A percentile compares a stretch with the other conserved stretches of the same genome.
phyloP scores from a whole-genome alignment of 2,329 filamentous ascomycete species.

The Aspergillus fumigatus region DNA sequence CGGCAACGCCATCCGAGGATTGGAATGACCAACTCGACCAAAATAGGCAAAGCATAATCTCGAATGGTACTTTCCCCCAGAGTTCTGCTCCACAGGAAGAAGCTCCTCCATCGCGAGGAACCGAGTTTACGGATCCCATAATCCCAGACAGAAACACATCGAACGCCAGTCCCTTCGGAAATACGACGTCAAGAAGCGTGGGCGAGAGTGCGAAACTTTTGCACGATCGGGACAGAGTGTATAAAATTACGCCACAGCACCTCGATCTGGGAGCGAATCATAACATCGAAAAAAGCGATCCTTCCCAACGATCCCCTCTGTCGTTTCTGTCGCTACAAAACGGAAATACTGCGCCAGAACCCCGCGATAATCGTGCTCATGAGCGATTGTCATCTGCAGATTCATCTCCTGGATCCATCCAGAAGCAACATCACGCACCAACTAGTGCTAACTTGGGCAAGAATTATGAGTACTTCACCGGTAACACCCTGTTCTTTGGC shows the following conservation, averaged over 20 bases:
- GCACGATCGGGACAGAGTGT: conserved; percentile 48
- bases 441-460: conserved; percentile 51
- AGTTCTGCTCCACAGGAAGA: conserved; percentile 45
- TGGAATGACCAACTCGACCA: conserved; percentile 44
- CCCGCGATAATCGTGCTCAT: conserved; percentile 61
- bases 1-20: conserved; percentile 38
- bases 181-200: conserved; percentile 58
- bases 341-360: conserved; percentile 46
- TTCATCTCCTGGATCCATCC: conserved; percentile 64
- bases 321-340: conserved; percentile 66
- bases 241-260: conserved; percentile 37
- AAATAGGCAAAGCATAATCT: conserved; percentile 57
- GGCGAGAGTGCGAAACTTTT: conserved; percentile 77
- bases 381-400: conserved; percentile 80
- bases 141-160: conserved; percentile 66
- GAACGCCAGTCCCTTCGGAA: conserved; percentile 66
- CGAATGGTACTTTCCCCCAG: conserved; percentile 45
- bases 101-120: conserved; percentile 69
- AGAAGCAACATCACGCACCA: conserved; percentile 37
- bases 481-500: conserved; percentile 86
- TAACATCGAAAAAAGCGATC: conserved; percentile 50
- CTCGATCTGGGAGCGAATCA: conserved; percentile 58
- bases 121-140: conserved; percentile 73
- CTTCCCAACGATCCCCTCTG: conserved; percentile 65
- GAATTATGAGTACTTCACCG: conserved; percentile 90